Conservation (phyloP, 495 filamentous ascomycete species). For the Annulohypoxylon moriforme region DNA sequence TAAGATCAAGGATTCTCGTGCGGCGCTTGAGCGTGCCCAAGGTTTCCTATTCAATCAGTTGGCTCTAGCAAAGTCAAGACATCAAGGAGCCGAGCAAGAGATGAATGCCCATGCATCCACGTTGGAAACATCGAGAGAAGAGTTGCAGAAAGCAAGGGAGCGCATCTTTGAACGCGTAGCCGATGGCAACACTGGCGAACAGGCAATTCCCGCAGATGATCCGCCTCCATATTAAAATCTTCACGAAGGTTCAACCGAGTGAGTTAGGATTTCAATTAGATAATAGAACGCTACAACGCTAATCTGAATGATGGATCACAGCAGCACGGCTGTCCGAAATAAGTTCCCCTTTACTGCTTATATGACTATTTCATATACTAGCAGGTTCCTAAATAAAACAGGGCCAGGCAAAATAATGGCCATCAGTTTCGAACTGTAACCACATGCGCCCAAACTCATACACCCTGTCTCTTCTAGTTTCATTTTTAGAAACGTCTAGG, state of each 20-base stretch:
- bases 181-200: constrained; percentile 1
- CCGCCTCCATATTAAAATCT: constrained; percentile 35
- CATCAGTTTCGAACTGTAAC: not conserved
- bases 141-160: constrained; percentile 55
- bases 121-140: constrained; percentile 48
- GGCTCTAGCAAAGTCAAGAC: constrained; percentile 36
- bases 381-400: not conserved
- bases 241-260: not conserved
- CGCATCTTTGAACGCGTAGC: constrained; percentile 46
- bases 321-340: not conserved
- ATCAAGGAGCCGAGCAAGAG: constrained; percentile 30
- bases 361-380: too few species aligned
- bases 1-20: constrained; percentile 54
- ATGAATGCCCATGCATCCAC: constrained; percentile 39
- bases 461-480: not conserved
- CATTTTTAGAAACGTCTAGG: constrained; percentile 19
- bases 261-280: constrained; percentile 17
- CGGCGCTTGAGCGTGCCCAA: constrained; percentile 46
- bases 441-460: not conserved
- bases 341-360: not conserved
- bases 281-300: constrained; percentile 29
- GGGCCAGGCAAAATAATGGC: not conserved
- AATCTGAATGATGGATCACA: constrained; percentile 7
- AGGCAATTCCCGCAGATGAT: constrained; percentile 13
- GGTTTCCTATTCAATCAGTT: constrained; percentile 38